These are phyloP conservation scores for Alternaria rosae DNA, from an alignment of 2,329 filamentous ascomycete genomes.

Conservation along the genomic window DNA sequence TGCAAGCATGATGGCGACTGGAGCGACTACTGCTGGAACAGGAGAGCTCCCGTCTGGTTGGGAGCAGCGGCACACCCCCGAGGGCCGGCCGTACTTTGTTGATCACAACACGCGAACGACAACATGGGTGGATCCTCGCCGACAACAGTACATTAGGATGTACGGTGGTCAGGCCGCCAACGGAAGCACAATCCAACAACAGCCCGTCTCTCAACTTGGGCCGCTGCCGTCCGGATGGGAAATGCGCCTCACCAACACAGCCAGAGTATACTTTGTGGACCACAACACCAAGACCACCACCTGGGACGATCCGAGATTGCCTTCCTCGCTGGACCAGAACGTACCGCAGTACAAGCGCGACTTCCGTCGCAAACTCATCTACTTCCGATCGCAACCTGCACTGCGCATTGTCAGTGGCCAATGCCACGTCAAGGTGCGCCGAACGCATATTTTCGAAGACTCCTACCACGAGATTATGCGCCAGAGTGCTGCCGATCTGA, in stretches of 20 bases:
- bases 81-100: constrained; percentile 95
- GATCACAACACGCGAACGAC: constrained; percentile 98
- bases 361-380: constrained; percentile 96
- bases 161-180: constrained; percentile 83
- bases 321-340: constrained; percentile 95
- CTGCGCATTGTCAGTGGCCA: constrained; percentile 95
- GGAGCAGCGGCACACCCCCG: constrained; percentile 95
- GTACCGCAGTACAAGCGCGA: constrained; percentile 99
- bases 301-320: constrained; percentile 95
- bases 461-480: constrained; percentile 98
- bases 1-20: constrained; percentile 91
- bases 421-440: constrained; percentile 96
- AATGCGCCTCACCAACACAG: constrained; percentile 98
- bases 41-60: constrained; percentile 94
- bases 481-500: constrained; percentile 92
- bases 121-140: constrained; percentile 96
- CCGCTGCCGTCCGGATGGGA: constrained; percentile 98
- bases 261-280: constrained; percentile 97
- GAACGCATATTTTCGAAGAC: constrained; percentile 98
- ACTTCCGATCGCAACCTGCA: constrained; percentile 97
- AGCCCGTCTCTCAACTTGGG: constrained; percentile 95
- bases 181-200: constrained; percentile 89
- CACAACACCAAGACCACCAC: constrained; percentile 99
- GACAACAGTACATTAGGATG: constrained; percentile 98
- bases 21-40: constrained; percentile 90